Evolutionary conservation across 441 rosid species (phyloP), one percentile per base, ranked within the genome.

Genomic region (Viola pubescens): DNA sequence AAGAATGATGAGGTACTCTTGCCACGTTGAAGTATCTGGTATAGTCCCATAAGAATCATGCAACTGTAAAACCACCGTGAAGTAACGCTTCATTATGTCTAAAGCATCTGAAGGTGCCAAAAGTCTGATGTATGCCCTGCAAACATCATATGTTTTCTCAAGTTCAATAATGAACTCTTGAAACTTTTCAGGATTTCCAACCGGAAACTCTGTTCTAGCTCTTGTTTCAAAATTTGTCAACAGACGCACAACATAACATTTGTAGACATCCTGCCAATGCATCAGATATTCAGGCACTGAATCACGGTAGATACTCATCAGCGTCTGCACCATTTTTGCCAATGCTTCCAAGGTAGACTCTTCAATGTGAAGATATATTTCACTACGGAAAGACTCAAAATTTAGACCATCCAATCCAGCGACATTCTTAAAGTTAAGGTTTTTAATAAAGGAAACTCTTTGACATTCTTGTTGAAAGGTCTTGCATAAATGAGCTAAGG

Each of bases 11-110:
- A 91, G 83, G 59, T 91, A 81, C 39, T 86, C 99, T 84, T 94
- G 98, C 95, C 97, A 91, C 65, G 82, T 67, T 45, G 99, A 87
- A 75, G 80, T 81, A 78, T 91, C 99, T 9, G 84, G 88, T 62
- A 91, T 64, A 68, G 62, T 81, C 75, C 69, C 56, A 67, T 52
- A 58, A 64, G 79, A 73, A 62, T 79, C 82, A 54, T 60, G 69
- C 57, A 75, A 70, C 39, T 79, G 82, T 66, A 85, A 59, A 54
- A 84, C 74, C 57, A 80, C 60, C 7, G 66, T 74, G 73, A 91
- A 72, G 76, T 81, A 83, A 68, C 53, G 75, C 74, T 82, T 88
- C 79, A 87, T 70, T 52, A 85, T 77, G 63, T 86, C 92, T 64
- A 77, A 69, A 69, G 81, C 77, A 72, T 87, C 92, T 13, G 85